Evolutionary conservation across 1,284 basidiomycete genomes (phyloP).

Genomic region (Takashimella koratensis): DNA sequence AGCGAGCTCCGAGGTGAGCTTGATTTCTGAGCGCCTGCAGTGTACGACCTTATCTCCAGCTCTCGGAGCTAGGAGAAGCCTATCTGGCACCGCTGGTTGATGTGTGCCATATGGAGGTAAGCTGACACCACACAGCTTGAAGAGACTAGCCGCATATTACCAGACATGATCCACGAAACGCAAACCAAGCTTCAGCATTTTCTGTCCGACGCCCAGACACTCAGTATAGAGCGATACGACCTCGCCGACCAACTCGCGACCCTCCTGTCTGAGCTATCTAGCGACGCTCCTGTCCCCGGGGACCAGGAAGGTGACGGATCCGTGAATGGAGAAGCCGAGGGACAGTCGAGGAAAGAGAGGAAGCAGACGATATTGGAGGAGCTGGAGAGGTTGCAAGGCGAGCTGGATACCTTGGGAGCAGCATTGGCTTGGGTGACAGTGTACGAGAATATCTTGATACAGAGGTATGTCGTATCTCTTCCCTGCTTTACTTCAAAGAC

Average conservation of each 20-base stretch:
- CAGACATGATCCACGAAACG: conserved; percentile 27
- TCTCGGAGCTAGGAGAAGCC: too few relatives aligned
- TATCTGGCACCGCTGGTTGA: too few relatives aligned
- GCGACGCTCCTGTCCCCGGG: background rate
- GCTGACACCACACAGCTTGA: too few relatives aligned
- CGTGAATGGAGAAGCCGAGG: conserved; percentile 3
- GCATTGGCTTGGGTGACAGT: conserved; percentile 72
- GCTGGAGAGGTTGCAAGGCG: conserved; percentile 72
- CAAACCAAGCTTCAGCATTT: conserved; percentile 28
- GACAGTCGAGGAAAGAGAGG: conserved; percentile 4
- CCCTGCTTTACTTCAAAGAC: background rate
- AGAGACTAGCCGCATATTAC: conserved; percentile 27
- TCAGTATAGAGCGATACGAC: conserved; percentile 69
- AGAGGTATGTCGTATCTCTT: conserved; percentile 61
- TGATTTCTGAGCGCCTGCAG: too few relatives aligned
- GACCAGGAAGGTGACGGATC: conserved; percentile 4
- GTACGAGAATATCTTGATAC: conserved; percentile 63
- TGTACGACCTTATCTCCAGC: too few relatives aligned
- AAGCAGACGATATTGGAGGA: conserved; percentile 47
- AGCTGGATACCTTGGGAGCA: conserved; percentile 67
- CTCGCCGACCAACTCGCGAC: conserved; percentile 39
- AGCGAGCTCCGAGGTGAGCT: too few relatives aligned
- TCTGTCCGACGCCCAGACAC: conserved; percentile 63
- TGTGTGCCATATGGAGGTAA: too few relatives aligned
- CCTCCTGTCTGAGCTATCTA: conserved; percentile 32